These are phyloP conservation scores for Ogataea degrootiae DNA, from an alignment of 805 yeast species.

Conservation along the genomic window DNA sequence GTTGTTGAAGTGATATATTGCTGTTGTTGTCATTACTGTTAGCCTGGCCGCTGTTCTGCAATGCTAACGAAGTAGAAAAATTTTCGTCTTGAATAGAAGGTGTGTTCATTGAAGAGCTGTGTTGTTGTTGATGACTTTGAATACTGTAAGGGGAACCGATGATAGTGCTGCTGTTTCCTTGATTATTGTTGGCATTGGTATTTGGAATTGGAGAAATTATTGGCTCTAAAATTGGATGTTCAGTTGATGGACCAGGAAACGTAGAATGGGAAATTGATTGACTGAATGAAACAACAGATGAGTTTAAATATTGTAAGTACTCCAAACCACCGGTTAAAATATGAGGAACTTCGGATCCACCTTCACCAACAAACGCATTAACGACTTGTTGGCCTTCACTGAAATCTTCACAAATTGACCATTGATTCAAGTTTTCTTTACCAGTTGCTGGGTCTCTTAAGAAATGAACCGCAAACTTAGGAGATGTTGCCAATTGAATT, in stretches of 20 bases:
- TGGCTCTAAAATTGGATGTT: constrained; percentile 35
- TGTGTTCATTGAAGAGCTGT: neutral
- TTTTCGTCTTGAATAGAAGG: constrained; percentile 14
- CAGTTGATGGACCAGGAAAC: constrained; percentile 34
- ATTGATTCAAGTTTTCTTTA: constrained; percentile 51
- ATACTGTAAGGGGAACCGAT: too few relatives aligned
- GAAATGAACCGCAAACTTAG: constrained; percentile 76
- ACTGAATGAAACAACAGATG: constrained; percentile 27
- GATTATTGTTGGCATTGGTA: constrained; percentile 35
- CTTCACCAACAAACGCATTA: constrained; percentile 53
- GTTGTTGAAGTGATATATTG: constrained; percentile 4
- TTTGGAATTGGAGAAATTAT: constrained; percentile 14
- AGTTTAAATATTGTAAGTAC: constrained; percentile 30
- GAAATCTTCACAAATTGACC: constrained; percentile 82
- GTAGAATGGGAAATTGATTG: constrained; percentile 21
- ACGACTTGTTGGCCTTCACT: constrained; percentile 80
- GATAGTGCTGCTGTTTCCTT: too few relatives aligned
- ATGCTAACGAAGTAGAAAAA: neutral
- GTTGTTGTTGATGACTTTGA: constrained; percentile 31
- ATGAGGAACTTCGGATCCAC: constrained; percentile 64
- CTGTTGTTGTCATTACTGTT: constrained; percentile 6
- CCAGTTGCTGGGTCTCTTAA: constrained; percentile 43
- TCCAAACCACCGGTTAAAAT: constrained; percentile 51
- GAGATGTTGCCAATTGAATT: constrained; percentile 43
- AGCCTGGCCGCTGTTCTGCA: constrained; percentile 2